Evolutionary conservation across 441 rosid genomes (phyloP).

Genomic region (Populus hybrid): DNA sequence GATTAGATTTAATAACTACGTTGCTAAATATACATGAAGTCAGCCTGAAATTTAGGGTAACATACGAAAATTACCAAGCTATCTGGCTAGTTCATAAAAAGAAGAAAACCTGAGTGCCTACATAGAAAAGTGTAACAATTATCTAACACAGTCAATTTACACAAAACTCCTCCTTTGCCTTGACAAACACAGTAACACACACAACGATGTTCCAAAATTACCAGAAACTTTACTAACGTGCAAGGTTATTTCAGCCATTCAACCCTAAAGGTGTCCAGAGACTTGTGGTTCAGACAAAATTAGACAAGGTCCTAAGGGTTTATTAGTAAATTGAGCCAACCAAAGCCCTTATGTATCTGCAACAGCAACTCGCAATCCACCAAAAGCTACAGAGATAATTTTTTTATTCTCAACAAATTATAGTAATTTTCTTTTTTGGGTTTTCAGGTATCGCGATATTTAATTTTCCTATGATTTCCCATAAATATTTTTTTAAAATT

Average conservation of each 20-base stretch:
- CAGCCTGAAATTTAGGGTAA: background rate
- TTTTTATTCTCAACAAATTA: background rate
- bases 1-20: too few relatives aligned
- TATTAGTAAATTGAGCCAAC: conserved; percentile 21
- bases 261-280: background rate
- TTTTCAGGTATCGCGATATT: conserved; percentile 32
- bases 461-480: background rate
- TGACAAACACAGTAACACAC: background rate
- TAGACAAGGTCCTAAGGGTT: conserved; percentile 17
- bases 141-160: conserved; percentile 8
- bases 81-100: background rate
- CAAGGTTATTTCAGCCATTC: conserved; percentile 10
- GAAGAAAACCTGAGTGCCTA: background rate
- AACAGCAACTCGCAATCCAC: conserved; percentile 36
- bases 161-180: background rate
- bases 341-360: conserved; percentile 32
- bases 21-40: background rate
- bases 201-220: background rate
- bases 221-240: background rate
- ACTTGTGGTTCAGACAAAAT: conserved; percentile 14
- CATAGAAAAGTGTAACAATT: background rate
- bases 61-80: background rate
- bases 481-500: background rate
- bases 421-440: conserved; percentile 7
- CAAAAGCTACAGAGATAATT: conserved; percentile 19